These are phyloP conservation scores for Heimioporus retisporus DNA, from an alignment of 1,284 basidiomycete genomes.

Conservation along the genomic window DNA sequence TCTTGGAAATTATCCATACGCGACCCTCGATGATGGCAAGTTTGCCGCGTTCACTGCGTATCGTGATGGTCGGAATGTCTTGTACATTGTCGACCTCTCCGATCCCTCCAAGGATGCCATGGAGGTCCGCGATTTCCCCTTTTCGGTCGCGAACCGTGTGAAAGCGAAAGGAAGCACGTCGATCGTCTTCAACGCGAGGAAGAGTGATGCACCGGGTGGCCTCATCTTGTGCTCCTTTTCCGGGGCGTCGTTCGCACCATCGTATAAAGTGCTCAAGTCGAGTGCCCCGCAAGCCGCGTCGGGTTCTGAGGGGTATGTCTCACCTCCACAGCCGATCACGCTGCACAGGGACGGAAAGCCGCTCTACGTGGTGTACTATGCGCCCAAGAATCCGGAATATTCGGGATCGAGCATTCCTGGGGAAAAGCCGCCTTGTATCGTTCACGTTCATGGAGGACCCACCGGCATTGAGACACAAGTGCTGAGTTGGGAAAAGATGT, in stretches of 20 bases:
- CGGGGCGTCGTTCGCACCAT: constrained; percentile 30
- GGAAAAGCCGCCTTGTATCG: constrained; percentile 44
- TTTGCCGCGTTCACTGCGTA: constrained; percentile 58
- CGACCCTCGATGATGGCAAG: constrained; percentile 54
- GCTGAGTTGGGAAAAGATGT: constrained; percentile 38
- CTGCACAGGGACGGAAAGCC: constrained; percentile 31
- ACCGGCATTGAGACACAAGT: constrained; percentile 36
- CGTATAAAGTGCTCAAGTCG: constrained; percentile 36
- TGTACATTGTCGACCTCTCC: constrained; percentile 60
- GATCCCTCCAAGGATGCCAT: constrained; percentile 34
- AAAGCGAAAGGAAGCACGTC: constrained; percentile 44
- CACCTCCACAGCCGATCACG: constrained; percentile 36
- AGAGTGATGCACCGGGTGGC: constrained; percentile 38
- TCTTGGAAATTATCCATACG: constrained; percentile 62
- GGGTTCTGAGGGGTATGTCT: constrained; percentile 38
- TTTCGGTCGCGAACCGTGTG: constrained; percentile 55
- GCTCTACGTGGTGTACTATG: constrained; percentile 42
- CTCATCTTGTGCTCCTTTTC: constrained; percentile 34
- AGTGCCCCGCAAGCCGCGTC: constrained; percentile 13
- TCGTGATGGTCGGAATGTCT: constrained; percentile 58
- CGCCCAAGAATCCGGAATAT: constrained; percentile 40
- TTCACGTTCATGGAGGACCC: constrained; percentile 40
- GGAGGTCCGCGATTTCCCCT: constrained; percentile 54
- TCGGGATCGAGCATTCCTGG: constrained; percentile 36
- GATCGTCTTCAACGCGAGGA: constrained; percentile 38